These are phyloP conservation scores for Eucalyptus regnans DNA, from an alignment of 345 rosid genomes.

Conservation along the genomic window DNA sequence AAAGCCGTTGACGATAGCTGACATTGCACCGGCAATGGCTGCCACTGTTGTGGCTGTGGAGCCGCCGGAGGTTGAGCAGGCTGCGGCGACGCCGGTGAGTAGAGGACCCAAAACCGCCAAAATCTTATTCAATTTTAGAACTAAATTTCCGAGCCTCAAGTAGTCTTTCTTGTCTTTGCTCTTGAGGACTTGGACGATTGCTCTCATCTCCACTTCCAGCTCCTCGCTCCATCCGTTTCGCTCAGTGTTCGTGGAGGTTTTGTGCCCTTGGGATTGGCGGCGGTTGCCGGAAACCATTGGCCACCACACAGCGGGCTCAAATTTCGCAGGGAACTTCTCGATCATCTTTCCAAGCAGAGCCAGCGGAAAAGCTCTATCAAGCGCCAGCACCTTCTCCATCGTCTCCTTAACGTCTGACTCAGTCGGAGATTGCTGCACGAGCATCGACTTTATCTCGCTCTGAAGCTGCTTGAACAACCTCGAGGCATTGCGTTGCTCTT, in stretches of 20 bases:
- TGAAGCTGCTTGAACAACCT: slow-evolving; percentile 18
- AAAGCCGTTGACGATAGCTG: slow-evolving; percentile 7
- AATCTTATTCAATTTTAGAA: slow-evolving; percentile 24
- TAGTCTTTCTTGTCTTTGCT: slow-evolving; percentile 28
- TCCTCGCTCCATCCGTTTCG: slow-evolving; percentile 21
- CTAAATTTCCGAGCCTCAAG: slow-evolving; percentile 20
- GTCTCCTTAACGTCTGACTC: slow-evolving; percentile 2
- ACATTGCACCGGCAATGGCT: slow-evolving; percentile 16
- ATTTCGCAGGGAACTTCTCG: slow-evolving; percentile 11
- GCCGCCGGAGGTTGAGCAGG: slow-evolving; percentile 2
- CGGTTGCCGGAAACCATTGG: background rate
- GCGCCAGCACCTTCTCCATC: slow-evolving; percentile 12
- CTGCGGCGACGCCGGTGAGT: slow-evolving; percentile 23
- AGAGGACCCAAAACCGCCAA: slow-evolving; percentile 33
- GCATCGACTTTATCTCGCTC: background rate
- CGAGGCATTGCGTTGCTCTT: slow-evolving; percentile 22
- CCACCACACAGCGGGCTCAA: slow-evolving; percentile 26
- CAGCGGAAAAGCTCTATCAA: slow-evolving; percentile 27
- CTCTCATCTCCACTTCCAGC: slow-evolving; percentile 25
- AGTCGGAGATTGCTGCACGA: background rate
- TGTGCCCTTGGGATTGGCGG: background rate
- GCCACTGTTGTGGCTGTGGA: slow-evolving; percentile 7
- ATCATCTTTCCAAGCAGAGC: slow-evolving; percentile 32
- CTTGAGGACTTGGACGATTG: slow-evolving; percentile 13
- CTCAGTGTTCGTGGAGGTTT: background rate